Base-by-base conservation (phyloP, 805 yeast species). In the Sugiyamaella chiloensis region DNA sequence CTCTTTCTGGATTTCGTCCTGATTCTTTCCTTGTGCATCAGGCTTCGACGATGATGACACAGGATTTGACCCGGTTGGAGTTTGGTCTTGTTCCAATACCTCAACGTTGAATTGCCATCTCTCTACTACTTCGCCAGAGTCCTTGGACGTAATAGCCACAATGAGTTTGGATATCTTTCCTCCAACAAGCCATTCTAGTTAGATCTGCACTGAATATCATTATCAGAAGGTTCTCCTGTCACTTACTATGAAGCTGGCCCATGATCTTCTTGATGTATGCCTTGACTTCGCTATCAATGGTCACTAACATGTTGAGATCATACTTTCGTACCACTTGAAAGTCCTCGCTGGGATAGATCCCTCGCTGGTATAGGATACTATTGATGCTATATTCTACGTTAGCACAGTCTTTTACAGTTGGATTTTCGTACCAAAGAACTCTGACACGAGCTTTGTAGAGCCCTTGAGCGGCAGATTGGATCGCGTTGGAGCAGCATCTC, bases 271-370 rank as follows among this genome's bases (percentile, higher is more conserved):
- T 68, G 7, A 90, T 78, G 60, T 90, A 90, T 1, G 66, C 65
- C 57, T 78, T 80, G 44, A 91, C 83, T 36, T 87, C 96, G 36
- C 82, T 85, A 60, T 88, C 95, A 14, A 74, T 75, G 2, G 87
- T 79, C 23, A 84, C 77, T 36, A 90, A 70, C 66, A 90, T 67
- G 48, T 82, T 84, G 47, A 90, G 65, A 17, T 87, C 96, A 65
- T 87, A 91, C 61, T 87, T 88, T 56, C 78, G 75, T 2, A 87
- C 88, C 1, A 82, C 73, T 44, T 75, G 75, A 65, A 91, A 90
- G 61, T 88, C 96, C 52, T 86, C 95, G 2, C 86, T 74, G 0
- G 96, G 96, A 58, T 90, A 90, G 16, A 90, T 81, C 0, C 95
- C 96, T 44, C 98, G 70, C 63, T 91, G 97, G 63, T 84, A 90